These are phyloP conservation scores for Talinum fruticosum DNA, from an alignment of 148 eudicot genomes.

Conservation along the genomic window DNA sequence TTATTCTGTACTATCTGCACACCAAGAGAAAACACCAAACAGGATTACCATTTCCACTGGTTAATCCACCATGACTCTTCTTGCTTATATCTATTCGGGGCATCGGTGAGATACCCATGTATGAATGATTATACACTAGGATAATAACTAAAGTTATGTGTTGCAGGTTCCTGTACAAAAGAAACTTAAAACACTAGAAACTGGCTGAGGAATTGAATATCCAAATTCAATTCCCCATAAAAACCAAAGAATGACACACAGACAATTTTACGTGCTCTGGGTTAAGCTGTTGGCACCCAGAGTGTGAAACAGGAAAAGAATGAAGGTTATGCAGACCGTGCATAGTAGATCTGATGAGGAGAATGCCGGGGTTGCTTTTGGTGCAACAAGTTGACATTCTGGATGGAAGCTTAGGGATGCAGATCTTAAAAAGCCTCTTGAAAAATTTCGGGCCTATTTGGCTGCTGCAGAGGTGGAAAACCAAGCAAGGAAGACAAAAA, in stretches of 20 bases:
- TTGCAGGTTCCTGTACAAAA: constrained; percentile 53
- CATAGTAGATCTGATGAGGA: constrained; percentile 33
- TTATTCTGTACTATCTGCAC: constrained; percentile 54
- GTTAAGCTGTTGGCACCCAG: constrained; percentile 31
- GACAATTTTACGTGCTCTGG: constrained; percentile 28
- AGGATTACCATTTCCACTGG: constrained; percentile 40
- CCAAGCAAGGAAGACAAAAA: constrained; percentile 30
- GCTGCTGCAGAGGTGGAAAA: constrained; percentile 49
- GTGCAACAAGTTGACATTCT: constrained; percentile 49
- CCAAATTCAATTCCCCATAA: constrained; percentile 43
- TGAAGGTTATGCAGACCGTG: constrained; percentile 38
- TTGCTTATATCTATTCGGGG: constrained; percentile 36
- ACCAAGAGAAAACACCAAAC: constrained; percentile 32
- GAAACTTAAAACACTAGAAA: constrained; percentile 35
- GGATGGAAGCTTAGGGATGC: constrained; percentile 29
- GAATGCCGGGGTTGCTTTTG: constrained; percentile 28
- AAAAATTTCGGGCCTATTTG: constrained; percentile 59
- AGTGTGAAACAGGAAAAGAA: constrained; percentile 23
- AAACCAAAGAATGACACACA: constrained; percentile 52
- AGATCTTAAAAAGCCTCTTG: constrained; percentile 58
- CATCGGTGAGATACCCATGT: constrained; percentile 68
- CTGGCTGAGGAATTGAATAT: constrained; percentile 40
- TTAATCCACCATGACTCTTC: constrained; percentile 43
- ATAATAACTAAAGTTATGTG: constrained; percentile 29
- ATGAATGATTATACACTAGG: constrained; percentile 55